Conservation (phyloP, 2,329 filamentous ascomycete genomes). For the Rachicladosporium sp. region DNA sequence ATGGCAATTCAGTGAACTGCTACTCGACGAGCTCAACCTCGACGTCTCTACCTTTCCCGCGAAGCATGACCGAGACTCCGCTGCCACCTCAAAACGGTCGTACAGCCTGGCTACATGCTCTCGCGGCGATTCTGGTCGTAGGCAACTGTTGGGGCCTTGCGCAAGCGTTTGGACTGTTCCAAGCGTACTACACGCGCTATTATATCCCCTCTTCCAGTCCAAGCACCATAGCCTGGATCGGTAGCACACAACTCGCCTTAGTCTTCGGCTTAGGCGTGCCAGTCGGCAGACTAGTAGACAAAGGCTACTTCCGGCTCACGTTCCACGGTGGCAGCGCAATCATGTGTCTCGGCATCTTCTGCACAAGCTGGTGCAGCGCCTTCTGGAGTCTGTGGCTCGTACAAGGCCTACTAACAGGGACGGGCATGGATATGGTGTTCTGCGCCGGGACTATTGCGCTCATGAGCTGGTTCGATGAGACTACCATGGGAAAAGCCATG, state of each 20-base stretch:
- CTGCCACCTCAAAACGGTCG: slow-evolving; percentile 11
- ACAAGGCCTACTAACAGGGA: slow-evolving; percentile 24
- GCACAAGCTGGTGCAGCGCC: slow-evolving; percentile 12
- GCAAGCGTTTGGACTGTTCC: slow-evolving; percentile 22
- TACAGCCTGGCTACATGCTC: slow-evolving; percentile 15
- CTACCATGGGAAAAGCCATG: slow-evolving; percentile 22
- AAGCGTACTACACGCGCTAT: slow-evolving; percentile 20
- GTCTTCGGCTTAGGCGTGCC: slow-evolving; percentile 22
- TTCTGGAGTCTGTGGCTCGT: slow-evolving; percentile 19
- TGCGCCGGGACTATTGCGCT: slow-evolving; percentile 20
- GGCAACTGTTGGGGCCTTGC: slow-evolving; percentile 22
- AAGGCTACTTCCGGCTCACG: slow-evolving; percentile 19
- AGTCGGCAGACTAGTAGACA: slow-evolving; percentile 20
- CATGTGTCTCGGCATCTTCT: slow-evolving; percentile 17
- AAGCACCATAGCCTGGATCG: slow-evolving; percentile 25
- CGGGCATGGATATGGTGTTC: slow-evolving; percentile 23
- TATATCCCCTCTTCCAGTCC: slow-evolving; percentile 9
- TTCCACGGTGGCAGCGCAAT: slow-evolving; percentile 20
- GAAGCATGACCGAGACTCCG: neutral
- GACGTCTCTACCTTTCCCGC: neutral
- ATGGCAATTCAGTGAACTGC: slow-evolving; percentile 2
- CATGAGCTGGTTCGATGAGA: slow-evolving; percentile 24
- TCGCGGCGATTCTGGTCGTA: slow-evolving; percentile 12
- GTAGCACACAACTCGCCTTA: slow-evolving; percentile 23
- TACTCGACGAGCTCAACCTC: too few relatives aligned